phyloP scores from a whole-genome alignment of 306 rosid species.

The Mimosa bimucronata region DNA sequence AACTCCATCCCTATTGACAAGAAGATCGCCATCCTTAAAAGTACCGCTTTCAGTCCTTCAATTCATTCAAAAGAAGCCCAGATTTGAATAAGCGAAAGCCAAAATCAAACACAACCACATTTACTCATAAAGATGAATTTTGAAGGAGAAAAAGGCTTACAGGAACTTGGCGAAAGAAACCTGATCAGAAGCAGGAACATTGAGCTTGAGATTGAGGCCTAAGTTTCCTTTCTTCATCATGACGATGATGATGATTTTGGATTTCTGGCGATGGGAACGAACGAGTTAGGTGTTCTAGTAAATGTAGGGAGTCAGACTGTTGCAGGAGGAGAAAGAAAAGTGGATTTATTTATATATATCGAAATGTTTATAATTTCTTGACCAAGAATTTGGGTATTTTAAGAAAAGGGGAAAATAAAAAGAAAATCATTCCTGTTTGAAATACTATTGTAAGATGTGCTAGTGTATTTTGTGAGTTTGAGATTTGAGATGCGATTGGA shows the following conservation, averaged over 20 bases:
- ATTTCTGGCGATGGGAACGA: conserved; percentile 6
- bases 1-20: conserved; percentile 88
- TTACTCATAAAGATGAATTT: conserved; percentile 7
- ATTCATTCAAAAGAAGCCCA: conserved; percentile 28
- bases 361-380: conserved; percentile 12
- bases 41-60: conserved; percentile 85
- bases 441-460: too few relatives aligned
- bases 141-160: conserved; percentile 52
- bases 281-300: neutral
- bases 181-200: conserved; percentile 68
- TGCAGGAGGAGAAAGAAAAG: conserved; percentile 10
- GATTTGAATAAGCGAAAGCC: conserved; percentile 42
- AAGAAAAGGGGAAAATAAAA: neutral
- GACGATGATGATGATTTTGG: too few relatives aligned
- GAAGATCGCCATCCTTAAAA: conserved; percentile 81
- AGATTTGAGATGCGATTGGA: neutral
- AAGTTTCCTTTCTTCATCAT: conserved; percentile 72
- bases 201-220: conserved; percentile 63
- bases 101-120: conserved; percentile 17
- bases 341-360: conserved; percentile 3
- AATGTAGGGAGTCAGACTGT: neutral
- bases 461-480: neutral
- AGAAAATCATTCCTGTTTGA: neutral
- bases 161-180: conserved; percentile 67
- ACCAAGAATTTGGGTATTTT: neutral